Base-by-base conservation (phyloP, 306 rosid genomes). In the Vigna hirtella region DNA sequence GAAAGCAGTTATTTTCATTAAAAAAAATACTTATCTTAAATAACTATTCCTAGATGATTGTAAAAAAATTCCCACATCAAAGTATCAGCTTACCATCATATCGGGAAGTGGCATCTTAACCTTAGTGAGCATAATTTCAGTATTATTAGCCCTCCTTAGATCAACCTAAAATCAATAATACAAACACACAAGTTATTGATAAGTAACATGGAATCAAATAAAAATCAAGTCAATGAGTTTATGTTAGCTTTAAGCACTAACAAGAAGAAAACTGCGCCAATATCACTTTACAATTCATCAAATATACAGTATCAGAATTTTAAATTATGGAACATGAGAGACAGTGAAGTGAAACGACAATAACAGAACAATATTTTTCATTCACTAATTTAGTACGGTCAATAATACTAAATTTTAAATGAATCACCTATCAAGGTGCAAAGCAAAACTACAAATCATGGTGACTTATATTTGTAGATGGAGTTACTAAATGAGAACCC, bases 91-190 rank as follows among this genome's bases (percentile, higher is more conserved):
- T 89, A 96, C 99, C 99, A 96, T 91, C 97, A 96, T 93, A 77
- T 96, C 99, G 78, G 99, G 83, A 78, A 96, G 99, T 24, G 98
- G 97, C 97, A 96, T 96, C 94, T 93, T 93, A 84, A 96, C 94
- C 93, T 96, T 93, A 57, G 99, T 93, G 78, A 96, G 99, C 99
- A 96, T 96, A 83, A 96, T 96, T 89, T 96, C 99, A 72, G 98
- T 90, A 83, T 96, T 96, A 74, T 96, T 87, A 53, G 98, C 98
- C 89, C 99, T 90, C 87, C 97, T 93, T 57, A 96, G 89, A 76
- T 96, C 99, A 85, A 96, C 66, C 99, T 96, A 84, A 84, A 84
- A 72, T 52, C 71, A 66, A 67, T 40, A 66, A 83, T 7, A 83
- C 32, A 73, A 66, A 74, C 8, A 78, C 10, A 72, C 22, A 72